Base-by-base conservation (phyloP, 2,329 filamentous ascomycete genomes). In the Didymella sp. region DNA sequence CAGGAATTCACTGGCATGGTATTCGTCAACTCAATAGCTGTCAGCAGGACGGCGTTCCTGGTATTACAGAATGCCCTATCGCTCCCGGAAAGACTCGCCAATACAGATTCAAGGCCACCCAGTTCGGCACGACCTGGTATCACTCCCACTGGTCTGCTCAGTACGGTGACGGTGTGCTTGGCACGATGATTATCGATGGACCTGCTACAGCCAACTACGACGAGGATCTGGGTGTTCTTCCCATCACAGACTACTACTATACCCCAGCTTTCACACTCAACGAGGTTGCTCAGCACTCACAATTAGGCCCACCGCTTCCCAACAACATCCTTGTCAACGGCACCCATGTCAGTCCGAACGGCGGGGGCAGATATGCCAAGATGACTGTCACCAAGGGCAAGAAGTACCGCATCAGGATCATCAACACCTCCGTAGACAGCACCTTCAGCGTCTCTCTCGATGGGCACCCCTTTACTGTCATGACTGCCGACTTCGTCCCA, bases 191-290 rank as follows among this genome's bases (percentile, higher is more conserved):
- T 41, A 73, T 75, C 40, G 75, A 80, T 49, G 79, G 78, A 4
- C 79, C 79, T 15, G 74, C 77, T 15, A 74, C 72, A 15, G 72
- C 71, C 17, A 77, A 79, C 53, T 81, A 79, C 22, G 86, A 90
- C 58, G 79, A 83, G 45, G 88, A 90, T 64, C 76, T 89, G 0
- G 87, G 88, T 3, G 74, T 80, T 11, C 63, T 89, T 1, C 78
- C 86, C 24, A 68, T 89, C 6, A 82, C 80, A 15, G 88, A 91
- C 66, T 90, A 87, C 87, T 87, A 87, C 69, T 84, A 74, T 43
- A 58, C 66, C 56, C 71, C 62, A 59, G 73, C 56, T 35, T 69
- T 72, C 64, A 71, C 49, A 58, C 68, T 67, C 59, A 68, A 65
- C 44, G 73, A 64, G 61, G 72, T 60, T 31, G 72, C 65, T 6